Base-by-base conservation (phyloP, 306 rosid species). In the Aeschynomene evenia region DNA sequence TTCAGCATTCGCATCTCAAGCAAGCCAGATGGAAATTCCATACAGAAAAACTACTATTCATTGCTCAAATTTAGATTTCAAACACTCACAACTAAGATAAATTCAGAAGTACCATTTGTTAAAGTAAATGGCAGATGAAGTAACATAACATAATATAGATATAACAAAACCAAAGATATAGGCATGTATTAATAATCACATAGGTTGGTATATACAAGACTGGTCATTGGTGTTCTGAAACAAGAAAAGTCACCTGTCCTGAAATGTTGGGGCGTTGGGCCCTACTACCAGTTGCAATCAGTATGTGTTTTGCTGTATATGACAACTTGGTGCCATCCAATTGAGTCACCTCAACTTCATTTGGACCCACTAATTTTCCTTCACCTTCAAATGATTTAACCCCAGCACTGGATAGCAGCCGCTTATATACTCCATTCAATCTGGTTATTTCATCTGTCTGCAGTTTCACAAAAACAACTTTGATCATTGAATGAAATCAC, bases 341-440 rank as follows among this genome's bases (percentile, higher is more conserved):
- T 72, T 94, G 98, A 53, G 90, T 94, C 78, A 94, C 92, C 88
- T 90, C 96, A 79, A 94, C 96, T 74, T 94, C 98, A 82, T 94
- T 83, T 39, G 96, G 96, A 74, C 96, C 87, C 42, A 75, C 96
- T 66, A 94, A 37, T 85, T 51, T 94, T 45, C 97, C 98, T 83
- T 88, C 96, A 34, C 98, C 98, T 82, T 94, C 97, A 76, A 75
- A 90, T 72, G 78, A 75, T 85, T 94, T 90, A 45, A 87, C 97
- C 68, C 95, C 97, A 65, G 97, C 76, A 79, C 85, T 90, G 43
- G 90, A 70, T 86, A 94, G 67, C 77, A 94, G 56, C 60, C 96
- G 90, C 89, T 94, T 90, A 89, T 94, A 94, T 79, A 94, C 68
- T 77, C 95, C 98, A 81, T 87, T 94, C 75, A 94, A 83, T 68